Conservation (phyloP, 2,329 filamentous ascomycete genomes). For the Venturia effusa region DNA sequence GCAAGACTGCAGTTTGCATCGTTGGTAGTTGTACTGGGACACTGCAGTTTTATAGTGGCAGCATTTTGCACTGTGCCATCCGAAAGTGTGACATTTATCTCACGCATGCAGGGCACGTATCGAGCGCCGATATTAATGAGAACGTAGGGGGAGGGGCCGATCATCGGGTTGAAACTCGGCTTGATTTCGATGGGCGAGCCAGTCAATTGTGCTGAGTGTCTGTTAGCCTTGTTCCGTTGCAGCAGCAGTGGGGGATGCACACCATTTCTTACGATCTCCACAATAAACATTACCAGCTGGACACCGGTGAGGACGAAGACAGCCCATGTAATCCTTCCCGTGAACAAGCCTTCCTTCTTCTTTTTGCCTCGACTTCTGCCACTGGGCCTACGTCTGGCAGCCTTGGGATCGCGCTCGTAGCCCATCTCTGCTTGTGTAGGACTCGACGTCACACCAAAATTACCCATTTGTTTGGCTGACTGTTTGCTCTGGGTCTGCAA, state of each 20-base stretch:
- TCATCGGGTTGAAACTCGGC: slow-evolving; percentile 91
- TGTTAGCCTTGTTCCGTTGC: slow-evolving; percentile 11
- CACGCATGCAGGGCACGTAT: slow-evolving; percentile 92
- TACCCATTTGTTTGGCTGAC: slow-evolving; percentile 25
- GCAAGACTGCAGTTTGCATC: slow-evolving; percentile 58
- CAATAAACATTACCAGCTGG: slow-evolving; percentile 80
- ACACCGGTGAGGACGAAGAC: slow-evolving; percentile 68
- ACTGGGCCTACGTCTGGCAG: slow-evolving; percentile 15
- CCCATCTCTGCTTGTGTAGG: slow-evolving; percentile 30
- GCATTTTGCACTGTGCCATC: neutral
- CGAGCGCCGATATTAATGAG: slow-evolving; percentile 96
- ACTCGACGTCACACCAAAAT: slow-evolving; percentile 15
- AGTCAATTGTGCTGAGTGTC: slow-evolving; percentile 54
- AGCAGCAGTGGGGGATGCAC: slow-evolving; percentile 23
- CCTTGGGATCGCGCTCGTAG: slow-evolving; percentile 16
- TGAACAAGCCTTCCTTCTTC: slow-evolving; percentile 43
- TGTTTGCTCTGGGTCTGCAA: slow-evolving; percentile 26
- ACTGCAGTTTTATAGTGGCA: slow-evolving; percentile 48
- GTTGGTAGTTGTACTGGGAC: slow-evolving; percentile 58
- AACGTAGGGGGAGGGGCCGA: slow-evolving; percentile 80
- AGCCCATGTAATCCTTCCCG: slow-evolving; percentile 59
- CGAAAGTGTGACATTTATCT: slow-evolving; percentile 52
- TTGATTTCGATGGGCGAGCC: slow-evolving; percentile 68
- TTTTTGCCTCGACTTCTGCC: slow-evolving; percentile 18
- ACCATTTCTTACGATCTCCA: slow-evolving; percentile 77